These are phyloP conservation scores for Rosa hybrid DNA, from an alignment of 331 rosid genomes.

Conservation along the genomic window DNA sequence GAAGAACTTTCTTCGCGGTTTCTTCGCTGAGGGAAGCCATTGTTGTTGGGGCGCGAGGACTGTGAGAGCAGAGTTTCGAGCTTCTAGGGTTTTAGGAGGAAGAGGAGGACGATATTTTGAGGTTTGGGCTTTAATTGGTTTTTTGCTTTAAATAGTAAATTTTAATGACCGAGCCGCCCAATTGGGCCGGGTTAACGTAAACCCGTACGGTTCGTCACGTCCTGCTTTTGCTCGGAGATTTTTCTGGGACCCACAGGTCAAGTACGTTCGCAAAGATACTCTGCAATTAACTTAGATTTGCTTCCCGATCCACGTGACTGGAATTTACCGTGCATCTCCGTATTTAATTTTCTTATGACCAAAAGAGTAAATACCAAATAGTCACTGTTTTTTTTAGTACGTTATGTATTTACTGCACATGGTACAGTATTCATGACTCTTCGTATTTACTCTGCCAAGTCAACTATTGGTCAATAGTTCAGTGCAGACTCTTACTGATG, in stretches of 20 bases:
- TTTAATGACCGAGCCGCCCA: too few species aligned
- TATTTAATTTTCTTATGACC: not conserved
- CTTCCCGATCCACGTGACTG: not conserved
- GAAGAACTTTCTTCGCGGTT: constrained; percentile 63
- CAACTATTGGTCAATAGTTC: not conserved
- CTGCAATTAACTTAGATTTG: not conserved
- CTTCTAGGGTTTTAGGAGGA: constrained; percentile 10
- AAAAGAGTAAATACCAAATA: not conserved
- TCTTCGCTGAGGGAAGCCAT: constrained; percentile 78
- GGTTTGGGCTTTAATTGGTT: constrained; percentile 28
- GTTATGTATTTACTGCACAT: not conserved
- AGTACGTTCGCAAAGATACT: not conserved
- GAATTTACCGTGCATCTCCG: not conserved
- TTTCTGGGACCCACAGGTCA: not conserved
- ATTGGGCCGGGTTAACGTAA: constrained; percentile 1
- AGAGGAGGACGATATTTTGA: constrained; percentile 15
- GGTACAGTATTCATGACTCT: not conserved
- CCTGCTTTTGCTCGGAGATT: not conserved
- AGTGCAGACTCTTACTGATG: too few species aligned
- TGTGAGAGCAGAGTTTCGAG: constrained; percentile 4
- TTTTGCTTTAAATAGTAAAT: not conserved
- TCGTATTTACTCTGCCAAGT: not conserved
- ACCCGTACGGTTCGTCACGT: not conserved
- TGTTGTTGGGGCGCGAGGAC: not conserved
- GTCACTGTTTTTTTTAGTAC: not conserved